These are phyloP conservation scores for Capsicum rhomboideum DNA, from an alignment of 257 asterid species.

Conservation along the genomic window DNA sequence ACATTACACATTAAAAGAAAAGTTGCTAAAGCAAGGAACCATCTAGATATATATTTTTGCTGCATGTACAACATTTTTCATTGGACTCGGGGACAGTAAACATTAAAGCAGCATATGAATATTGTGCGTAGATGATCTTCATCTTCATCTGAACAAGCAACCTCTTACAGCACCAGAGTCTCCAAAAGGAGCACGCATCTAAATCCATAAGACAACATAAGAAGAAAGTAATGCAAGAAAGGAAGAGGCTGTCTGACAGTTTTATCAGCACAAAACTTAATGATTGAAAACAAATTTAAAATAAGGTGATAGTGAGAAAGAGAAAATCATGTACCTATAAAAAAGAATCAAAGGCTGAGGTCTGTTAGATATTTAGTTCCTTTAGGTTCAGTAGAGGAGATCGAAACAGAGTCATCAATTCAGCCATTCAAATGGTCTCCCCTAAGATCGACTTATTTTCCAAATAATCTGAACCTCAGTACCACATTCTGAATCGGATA, in stretches of 20 bases:
- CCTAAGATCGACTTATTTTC: neutral
- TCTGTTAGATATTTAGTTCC: slow-evolving; percentile 60
- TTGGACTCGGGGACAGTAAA: neutral
- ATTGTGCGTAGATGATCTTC: neutral
- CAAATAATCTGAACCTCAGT: neutral
- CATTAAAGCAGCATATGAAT: neutral
- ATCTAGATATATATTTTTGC: neutral
- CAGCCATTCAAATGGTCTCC: neutral
- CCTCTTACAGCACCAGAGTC: neutral
- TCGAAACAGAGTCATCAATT: neutral
- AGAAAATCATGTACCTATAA: slow-evolving; percentile 43
- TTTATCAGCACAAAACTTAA: neutral
- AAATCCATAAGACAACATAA: neutral
- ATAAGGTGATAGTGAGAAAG: neutral
- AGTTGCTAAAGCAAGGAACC: neutral
- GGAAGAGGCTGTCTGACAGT: neutral
- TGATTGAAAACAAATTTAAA: neutral
- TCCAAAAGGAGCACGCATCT: neutral
- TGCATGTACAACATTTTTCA: neutral
- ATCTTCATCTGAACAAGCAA: neutral
- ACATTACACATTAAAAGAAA: neutral
- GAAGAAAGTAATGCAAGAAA: neutral
- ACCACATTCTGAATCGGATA: neutral
- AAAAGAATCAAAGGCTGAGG: slow-evolving; percentile 75
- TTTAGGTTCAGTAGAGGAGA: neutral